Conservation (phyloP, 331 rosid genomes). For the Saraca asoca region DNA sequence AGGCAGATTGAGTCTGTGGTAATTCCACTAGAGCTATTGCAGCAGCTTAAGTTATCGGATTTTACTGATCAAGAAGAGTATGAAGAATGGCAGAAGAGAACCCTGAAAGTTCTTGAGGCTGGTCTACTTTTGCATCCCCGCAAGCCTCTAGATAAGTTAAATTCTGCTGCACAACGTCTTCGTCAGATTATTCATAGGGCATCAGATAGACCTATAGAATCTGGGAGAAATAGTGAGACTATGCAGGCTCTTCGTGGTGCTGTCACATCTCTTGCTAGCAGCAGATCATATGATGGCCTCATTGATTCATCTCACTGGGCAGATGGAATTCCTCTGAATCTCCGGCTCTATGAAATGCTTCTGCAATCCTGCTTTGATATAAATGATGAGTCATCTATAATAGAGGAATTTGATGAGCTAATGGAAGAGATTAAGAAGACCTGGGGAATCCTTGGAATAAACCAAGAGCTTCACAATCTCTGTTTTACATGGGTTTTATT, state of each 20-base stretch:
- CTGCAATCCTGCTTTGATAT: conserved; percentile 83
- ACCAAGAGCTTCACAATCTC: conserved; percentile 80
- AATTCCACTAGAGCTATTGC: conserved; percentile 85
- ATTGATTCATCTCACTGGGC: conserved; percentile 92
- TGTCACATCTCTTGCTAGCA: conserved; percentile 67
- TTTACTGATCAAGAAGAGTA: conserved; percentile 74
- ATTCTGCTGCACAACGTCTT: conserved; percentile 59
- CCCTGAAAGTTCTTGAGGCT: conserved; percentile 75
- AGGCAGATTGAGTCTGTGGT: conserved; percentile 77
- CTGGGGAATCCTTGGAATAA: conserved; percentile 87
- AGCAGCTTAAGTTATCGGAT: conserved; percentile 86
- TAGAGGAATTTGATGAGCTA: conserved; percentile 89
- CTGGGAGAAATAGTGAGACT: conserved; percentile 70
- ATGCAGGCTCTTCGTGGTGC: conserved; percentile 77
- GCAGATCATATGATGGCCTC: conserved; percentile 69
- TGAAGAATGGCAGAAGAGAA: conserved; percentile 87
- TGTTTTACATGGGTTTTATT: conserved; percentile 91
- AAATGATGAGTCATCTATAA: conserved; percentile 67
- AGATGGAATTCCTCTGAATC: conserved; percentile 92
- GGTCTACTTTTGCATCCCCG: conserved; percentile 76
- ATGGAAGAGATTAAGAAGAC: conserved; percentile 93
- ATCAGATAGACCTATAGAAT: conserved; percentile 67
- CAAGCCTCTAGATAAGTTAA: conserved; percentile 62
- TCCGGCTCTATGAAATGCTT: conserved; percentile 83
- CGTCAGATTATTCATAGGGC: conserved; percentile 69